Evolutionary conservation across 78 protist genomes (phyloP).

Genomic region (Carpediemonas membranifera): DNA sequence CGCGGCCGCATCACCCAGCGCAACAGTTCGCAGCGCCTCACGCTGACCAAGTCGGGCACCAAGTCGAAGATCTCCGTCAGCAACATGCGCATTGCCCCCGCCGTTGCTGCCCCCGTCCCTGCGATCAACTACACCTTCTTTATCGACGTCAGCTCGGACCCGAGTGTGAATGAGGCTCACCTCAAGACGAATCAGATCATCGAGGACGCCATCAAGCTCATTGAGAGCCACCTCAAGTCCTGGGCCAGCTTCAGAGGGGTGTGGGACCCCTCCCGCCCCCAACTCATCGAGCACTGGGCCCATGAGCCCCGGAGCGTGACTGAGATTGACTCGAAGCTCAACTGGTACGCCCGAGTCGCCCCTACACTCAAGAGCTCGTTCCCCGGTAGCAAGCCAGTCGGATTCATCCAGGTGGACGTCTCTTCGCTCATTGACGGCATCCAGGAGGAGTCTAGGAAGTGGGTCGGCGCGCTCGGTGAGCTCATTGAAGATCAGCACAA

Average conservation of each 20-base stretch:
- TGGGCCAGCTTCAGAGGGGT: constrained; percentile 11
- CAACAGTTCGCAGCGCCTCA: too few species aligned
- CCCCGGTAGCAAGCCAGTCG: constrained; percentile 18
- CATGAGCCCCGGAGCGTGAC: constrained; percentile 11
- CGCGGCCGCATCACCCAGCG: too few species aligned
- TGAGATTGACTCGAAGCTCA: constrained; percentile 27
- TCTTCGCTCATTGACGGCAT: constrained; percentile 25
- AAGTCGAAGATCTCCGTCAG: too few species aligned
- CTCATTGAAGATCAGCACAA: too few species aligned
- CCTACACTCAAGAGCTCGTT: neutral
- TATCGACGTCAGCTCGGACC: constrained; percentile 26
- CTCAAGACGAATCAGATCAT: neutral
- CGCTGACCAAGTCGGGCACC: too few species aligned
- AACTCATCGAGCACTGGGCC: constrained; percentile 23
- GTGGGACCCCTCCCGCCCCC: constrained; percentile 29
- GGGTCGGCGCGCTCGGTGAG: constrained; percentile 35
- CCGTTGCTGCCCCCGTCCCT: too few species aligned
- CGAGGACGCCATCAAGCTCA: neutral
- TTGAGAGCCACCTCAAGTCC: constrained; percentile 13
- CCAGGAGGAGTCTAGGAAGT: constrained; percentile 8
- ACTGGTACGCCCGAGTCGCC: constrained; percentile 9
- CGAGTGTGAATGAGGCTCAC: neutral
- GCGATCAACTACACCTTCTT: constrained; percentile 25
- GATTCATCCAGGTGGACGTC: constrained; percentile 32
- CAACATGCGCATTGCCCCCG: too few species aligned